These are phyloP conservation scores for Populus hybrid DNA, from an alignment of 441 rosid species.

Conservation along the genomic window DNA sequence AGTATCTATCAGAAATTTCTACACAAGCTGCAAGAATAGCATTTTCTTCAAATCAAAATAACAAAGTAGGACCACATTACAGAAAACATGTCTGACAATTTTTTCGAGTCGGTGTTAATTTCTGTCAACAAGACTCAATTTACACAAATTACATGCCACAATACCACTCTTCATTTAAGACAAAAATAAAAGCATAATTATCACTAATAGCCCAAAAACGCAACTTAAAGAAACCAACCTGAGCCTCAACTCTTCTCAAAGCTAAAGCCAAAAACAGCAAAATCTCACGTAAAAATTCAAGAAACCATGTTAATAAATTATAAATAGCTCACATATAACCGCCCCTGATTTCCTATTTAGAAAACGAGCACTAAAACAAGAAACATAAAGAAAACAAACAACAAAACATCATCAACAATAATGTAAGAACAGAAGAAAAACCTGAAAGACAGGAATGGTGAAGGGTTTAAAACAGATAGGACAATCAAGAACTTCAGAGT, in stretches of 20 bases:
- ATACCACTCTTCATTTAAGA: too few relatives aligned
- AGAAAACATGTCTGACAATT: too few relatives aligned
- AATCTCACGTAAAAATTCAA: background rate
- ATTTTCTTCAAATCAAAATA: too few relatives aligned
- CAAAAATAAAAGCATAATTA: background rate
- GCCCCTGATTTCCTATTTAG: background rate
- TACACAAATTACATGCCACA: too few relatives aligned
- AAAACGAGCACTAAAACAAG: background rate
- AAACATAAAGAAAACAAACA: too few relatives aligned
- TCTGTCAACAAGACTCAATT: too few relatives aligned
- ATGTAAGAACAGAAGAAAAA: background rate
- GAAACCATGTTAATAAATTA: background rate
- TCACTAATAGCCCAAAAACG: background rate
- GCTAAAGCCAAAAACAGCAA: background rate
- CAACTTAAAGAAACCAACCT: background rate
- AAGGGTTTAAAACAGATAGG: conserved; percentile 46
- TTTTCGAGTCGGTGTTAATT: too few relatives aligned
- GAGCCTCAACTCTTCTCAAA: background rate
- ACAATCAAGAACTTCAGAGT: conserved; percentile 54
- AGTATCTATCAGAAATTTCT: too few relatives aligned
- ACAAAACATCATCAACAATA: background rate
- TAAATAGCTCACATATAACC: background rate
- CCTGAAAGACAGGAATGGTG: conserved; percentile 48
- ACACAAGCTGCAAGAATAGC: too few relatives aligned
- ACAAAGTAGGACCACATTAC: too few relatives aligned